These are phyloP conservation scores for Calonectria honghensis DNA, from an alignment of 2,329 filamentous ascomycete species.

Conservation along the genomic window DNA sequence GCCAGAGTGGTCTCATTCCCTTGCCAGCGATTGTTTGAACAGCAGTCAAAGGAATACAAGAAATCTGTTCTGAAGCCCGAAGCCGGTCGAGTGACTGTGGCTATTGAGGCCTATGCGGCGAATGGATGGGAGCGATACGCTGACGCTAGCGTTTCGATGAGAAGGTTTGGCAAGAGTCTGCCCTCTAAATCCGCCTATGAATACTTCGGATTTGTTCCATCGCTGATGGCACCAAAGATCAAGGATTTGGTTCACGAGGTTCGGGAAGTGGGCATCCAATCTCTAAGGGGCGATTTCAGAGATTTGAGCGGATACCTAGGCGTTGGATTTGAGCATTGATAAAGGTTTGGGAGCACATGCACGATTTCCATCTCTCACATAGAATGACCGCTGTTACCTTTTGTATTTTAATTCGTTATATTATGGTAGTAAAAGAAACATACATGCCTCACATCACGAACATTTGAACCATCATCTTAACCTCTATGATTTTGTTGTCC, in stretches of 20 bases:
- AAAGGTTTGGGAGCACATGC: not conserved
- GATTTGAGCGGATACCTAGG: slow-evolving; percentile 4
- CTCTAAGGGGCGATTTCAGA: not conserved
- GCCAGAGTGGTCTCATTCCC: not conserved
- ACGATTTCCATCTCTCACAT: no score
- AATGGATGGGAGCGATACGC: slow-evolving; percentile 17
- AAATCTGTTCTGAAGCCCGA: slow-evolving; percentile 9
- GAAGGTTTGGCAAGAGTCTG: slow-evolving; percentile 5
- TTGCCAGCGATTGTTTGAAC: not conserved
- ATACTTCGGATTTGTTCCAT: slow-evolving; percentile 4
- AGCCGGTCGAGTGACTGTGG: not conserved
- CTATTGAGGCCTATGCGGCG: not conserved
- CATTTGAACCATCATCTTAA: no score
- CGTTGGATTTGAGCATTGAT: slow-evolving; percentile 1
- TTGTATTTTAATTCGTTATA: no score
- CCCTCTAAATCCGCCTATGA: slow-evolving; percentile 1
- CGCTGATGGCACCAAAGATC: not conserved
- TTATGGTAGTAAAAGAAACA: no score
- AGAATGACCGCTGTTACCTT: no score
- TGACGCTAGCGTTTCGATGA: slow-evolving; percentile 1
- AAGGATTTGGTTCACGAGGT: not conserved
- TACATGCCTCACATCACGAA: no score
- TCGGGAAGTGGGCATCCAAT: not conserved
- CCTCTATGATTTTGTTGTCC: no score
- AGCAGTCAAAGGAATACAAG: not conserved